Conservation (phyloP, 2,329 filamentous ascomycete genomes). For the Nothophaeocryptopus gaeumannii region DNA sequence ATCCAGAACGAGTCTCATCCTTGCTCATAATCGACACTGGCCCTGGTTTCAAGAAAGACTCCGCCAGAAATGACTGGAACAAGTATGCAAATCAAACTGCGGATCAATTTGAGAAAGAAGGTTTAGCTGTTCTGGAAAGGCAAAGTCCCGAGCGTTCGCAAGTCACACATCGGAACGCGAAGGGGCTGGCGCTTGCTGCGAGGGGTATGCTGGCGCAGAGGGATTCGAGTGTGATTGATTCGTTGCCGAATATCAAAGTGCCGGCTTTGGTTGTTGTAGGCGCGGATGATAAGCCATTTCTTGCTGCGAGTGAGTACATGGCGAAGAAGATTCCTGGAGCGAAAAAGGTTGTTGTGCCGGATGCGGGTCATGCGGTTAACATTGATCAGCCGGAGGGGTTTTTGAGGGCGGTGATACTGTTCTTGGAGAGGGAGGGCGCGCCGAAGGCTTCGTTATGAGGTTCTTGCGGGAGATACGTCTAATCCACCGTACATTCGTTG, state of each 20-base stretch:
- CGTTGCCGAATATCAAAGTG: slow-evolving; percentile 22
- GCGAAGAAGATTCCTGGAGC: slow-evolving; percentile 29
- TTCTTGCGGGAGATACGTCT: not conserved
- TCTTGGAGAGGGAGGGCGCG: slow-evolving; percentile 8
- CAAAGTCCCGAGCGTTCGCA: slow-evolving; percentile 21
- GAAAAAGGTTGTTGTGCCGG: slow-evolving; percentile 25
- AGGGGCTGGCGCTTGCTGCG: slow-evolving; percentile 28
- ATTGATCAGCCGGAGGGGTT: slow-evolving; percentile 28
- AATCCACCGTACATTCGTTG: no score
- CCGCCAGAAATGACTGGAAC: slow-evolving; percentile 28
- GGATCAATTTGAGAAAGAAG: slow-evolving; percentile 23
- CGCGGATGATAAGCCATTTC: slow-evolving; percentile 27
- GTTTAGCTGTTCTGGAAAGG: slow-evolving; percentile 15
- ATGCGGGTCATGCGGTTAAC: slow-evolving; percentile 31
- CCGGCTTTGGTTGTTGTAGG: slow-evolving; percentile 28
- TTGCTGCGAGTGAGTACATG: slow-evolving; percentile 31
- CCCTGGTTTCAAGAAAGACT: slow-evolving; percentile 28
- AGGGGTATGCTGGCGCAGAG: slow-evolving; percentile 30
- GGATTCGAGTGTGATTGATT: slow-evolving; percentile 25
- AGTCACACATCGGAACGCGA: slow-evolving; percentile 24
- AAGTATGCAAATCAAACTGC: slow-evolving; percentile 23
- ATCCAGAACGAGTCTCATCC: slow-evolving; percentile 23
- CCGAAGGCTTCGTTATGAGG: not conserved
- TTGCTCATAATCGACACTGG: slow-evolving; percentile 33
- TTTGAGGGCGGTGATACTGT: slow-evolving; percentile 20